Evolutionary conservation across 1,284 basidiomycete genomes (phyloP).

Genomic region (Leccinum solheimii): DNA sequence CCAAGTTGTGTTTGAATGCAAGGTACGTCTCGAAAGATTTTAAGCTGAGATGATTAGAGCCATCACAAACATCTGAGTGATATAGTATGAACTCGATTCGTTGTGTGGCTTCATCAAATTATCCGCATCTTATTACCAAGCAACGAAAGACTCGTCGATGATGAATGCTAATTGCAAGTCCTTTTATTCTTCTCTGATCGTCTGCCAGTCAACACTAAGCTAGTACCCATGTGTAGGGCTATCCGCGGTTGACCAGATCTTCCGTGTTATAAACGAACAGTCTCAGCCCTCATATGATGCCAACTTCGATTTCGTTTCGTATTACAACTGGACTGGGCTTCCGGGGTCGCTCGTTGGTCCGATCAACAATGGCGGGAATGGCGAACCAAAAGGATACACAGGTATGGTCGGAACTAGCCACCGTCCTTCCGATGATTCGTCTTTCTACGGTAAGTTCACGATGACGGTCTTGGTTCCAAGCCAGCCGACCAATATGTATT

Average conservation of each 20-base stretch:
- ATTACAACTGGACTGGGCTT: slow-evolving; percentile 78
- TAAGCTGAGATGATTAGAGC: background rate
- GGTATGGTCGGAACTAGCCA: slow-evolving; percentile 73
- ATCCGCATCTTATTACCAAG: slow-evolving; percentile 68
- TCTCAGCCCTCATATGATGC: slow-evolving; percentile 70
- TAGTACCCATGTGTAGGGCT: slow-evolving; percentile 47
- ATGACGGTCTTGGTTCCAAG: background rate
- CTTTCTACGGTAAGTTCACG: slow-evolving; percentile 53
- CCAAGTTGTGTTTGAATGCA: slow-evolving; percentile 75
- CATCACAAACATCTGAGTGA: background rate
- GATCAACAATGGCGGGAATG: slow-evolving; percentile 66
- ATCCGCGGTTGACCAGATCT: slow-evolving; percentile 67
- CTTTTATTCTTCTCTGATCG: background rate
- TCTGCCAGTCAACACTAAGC: background rate
- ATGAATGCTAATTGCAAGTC: slow-evolving; percentile 66
- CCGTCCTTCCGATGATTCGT: slow-evolving; percentile 73
- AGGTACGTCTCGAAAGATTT: slow-evolving; percentile 41
- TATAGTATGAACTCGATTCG: slow-evolving; percentile 74
- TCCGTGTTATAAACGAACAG: slow-evolving; percentile 74
- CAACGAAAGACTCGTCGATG: slow-evolving; percentile 68
- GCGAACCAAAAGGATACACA: slow-evolving; percentile 66
- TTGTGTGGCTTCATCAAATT: slow-evolving; percentile 76
- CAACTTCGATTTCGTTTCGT: slow-evolving; percentile 70
- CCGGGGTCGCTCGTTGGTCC: slow-evolving; percentile 56
- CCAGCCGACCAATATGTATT: slow-evolving; percentile 2